Evolutionary conservation across 2,329 filamentous ascomycete genomes (phyloP).

Genomic region (Dryadomyces sulphureus): DNA sequence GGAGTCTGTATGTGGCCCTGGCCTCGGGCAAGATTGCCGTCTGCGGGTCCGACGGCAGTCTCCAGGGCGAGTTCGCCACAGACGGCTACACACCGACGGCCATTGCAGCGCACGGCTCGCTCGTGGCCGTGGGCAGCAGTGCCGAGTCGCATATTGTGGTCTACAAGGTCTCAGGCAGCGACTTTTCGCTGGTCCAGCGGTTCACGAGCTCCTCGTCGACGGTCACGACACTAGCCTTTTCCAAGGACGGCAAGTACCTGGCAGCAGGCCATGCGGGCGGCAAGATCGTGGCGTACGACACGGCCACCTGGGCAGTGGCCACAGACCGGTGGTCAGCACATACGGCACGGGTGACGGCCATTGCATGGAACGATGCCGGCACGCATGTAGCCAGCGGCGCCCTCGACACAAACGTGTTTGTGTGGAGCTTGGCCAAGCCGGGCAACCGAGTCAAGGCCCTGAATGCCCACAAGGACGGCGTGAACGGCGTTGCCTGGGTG

Average conservation of each 20-base stretch:
- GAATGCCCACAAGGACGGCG: slow-evolving; percentile 93
- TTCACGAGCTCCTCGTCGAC: slow-evolving; percentile 55
- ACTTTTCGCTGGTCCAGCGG: slow-evolving; percentile 38
- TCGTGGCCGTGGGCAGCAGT: slow-evolving; percentile 58
- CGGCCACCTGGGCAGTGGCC: slow-evolving; percentile 46
- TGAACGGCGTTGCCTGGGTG: slow-evolving; percentile 72
- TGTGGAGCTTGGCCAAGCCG: slow-evolving; percentile 78
- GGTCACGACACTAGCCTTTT: slow-evolving; percentile 75
- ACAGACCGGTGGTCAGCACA: slow-evolving; percentile 59
- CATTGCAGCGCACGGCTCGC: slow-evolving; percentile 52
- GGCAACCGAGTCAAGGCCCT: slow-evolving; percentile 69
- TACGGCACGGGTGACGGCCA: slow-evolving; percentile 40
- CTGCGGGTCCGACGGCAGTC: slow-evolving; percentile 46
- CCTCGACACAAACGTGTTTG: slow-evolving; percentile 80
- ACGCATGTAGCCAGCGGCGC: slow-evolving; percentile 72
- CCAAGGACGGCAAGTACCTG: slow-evolving; percentile 57
- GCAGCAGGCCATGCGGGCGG: slow-evolving; percentile 73
- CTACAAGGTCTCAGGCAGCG: slow-evolving; percentile 43
- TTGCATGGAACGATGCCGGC: slow-evolving; percentile 64
- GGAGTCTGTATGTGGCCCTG: slow-evolving; percentile 42
- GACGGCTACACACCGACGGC: slow-evolving; percentile 48
- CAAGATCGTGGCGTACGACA: slow-evolving; percentile 73
- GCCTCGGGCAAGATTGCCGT: slow-evolving; percentile 29
- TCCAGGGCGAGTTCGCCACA: slow-evolving; percentile 43
- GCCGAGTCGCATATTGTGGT: slow-evolving; percentile 59